These are phyloP conservation scores for Alternaria burnsii DNA, from an alignment of 2,329 filamentous ascomycete genomes.

Conservation along the genomic window DNA sequence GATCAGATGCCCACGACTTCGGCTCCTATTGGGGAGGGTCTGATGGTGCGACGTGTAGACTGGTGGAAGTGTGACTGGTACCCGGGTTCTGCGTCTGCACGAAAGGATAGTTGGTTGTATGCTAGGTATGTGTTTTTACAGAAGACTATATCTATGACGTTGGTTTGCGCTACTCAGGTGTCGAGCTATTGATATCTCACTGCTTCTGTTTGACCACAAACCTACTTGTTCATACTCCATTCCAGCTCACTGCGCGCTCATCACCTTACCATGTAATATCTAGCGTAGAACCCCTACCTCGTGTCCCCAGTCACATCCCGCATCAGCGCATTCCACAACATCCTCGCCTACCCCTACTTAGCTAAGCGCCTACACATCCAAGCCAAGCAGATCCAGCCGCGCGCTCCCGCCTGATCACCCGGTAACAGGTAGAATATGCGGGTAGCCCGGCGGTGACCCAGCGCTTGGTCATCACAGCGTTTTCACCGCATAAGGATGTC, in stretches of 20 bases:
- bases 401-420: constrained; percentile 2
- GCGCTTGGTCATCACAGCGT: not conserved
- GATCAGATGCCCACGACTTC: constrained; percentile 3
- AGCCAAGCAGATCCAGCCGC: not conserved
- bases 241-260: not conserved
- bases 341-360: not conserved
- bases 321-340: not conserved
- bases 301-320: not conserved
- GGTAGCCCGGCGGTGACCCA: not conserved
- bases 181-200: not conserved
- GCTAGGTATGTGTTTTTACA: not conserved
- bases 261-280: not conserved
- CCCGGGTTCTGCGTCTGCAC: not conserved
- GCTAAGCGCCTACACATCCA: not conserved
- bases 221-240: not conserved
- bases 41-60: not conserved
- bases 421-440: constrained; percentile 9
- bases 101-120: not conserved
- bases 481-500: not conserved
- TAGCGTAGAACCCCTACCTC: not conserved
- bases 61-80: not conserved
- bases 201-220: not conserved
- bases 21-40: not conserved
- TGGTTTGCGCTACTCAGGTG: not conserved
- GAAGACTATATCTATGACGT: not conserved